Conservation (phyloP, 2,329 filamentous ascomycete genomes). For the Zalaria obscura region DNA sequence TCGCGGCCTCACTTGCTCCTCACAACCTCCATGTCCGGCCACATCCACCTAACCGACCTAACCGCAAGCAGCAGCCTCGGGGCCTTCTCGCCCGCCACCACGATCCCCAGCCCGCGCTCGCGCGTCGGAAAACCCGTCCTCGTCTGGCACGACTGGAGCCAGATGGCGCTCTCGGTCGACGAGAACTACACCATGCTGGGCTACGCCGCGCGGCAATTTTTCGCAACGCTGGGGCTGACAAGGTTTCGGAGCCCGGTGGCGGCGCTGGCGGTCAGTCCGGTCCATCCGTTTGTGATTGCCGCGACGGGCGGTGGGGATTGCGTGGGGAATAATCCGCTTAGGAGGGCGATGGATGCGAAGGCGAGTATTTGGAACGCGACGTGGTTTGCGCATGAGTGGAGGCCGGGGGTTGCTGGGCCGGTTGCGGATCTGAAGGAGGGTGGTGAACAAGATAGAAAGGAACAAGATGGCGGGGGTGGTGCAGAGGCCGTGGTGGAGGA, state of each 20-base stretch:
- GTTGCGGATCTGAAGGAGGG: slow-evolving; percentile 5
- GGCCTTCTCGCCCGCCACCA: slow-evolving; percentile 28
- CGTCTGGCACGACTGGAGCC: slow-evolving; percentile 41
- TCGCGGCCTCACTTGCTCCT: slow-evolving; percentile 37
- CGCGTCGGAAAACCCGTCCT: slow-evolving; percentile 35
- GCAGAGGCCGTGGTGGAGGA: slow-evolving; percentile 11
- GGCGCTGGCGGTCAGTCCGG: slow-evolving; percentile 32
- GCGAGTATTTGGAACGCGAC: slow-evolving; percentile 37
- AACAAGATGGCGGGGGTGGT: slow-evolving; percentile 14
- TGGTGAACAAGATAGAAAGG: slow-evolving; percentile 15
- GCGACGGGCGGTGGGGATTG: slow-evolving; percentile 39
- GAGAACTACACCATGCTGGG: slow-evolving; percentile 38
- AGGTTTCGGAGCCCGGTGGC: slow-evolving; percentile 22
- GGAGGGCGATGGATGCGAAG: slow-evolving; percentile 35
- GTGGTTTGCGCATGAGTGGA: slow-evolving; percentile 47
- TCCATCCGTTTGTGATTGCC: slow-evolving; percentile 40
- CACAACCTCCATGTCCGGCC: slow-evolving; percentile 40
- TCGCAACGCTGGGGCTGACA: slow-evolving; percentile 25
- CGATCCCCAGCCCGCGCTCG: slow-evolving; percentile 30
- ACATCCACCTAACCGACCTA: slow-evolving; percentile 40
- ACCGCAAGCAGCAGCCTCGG: slow-evolving; percentile 30
- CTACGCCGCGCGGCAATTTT: slow-evolving; percentile 38
- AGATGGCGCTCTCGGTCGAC: slow-evolving; percentile 39
- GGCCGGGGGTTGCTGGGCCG: slow-evolving; percentile 1
- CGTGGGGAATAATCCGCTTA: slow-evolving; percentile 36